These are phyloP conservation scores for Fusarium nematophilum DNA, from an alignment of 2,329 filamentous ascomycete genomes.

Conservation along the genomic window DNA sequence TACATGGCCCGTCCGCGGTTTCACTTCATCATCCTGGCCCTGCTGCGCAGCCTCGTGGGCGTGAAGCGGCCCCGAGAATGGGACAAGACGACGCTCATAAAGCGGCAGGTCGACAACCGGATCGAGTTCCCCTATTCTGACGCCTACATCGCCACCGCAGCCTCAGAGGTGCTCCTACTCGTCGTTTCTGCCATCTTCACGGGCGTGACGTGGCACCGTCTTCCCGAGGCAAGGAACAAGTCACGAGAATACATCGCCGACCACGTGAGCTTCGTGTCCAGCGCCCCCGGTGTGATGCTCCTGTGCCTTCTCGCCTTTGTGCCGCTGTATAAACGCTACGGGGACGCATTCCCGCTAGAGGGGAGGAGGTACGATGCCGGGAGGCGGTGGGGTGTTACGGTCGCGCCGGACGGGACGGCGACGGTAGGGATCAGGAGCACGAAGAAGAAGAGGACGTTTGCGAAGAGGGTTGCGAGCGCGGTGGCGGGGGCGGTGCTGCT, in stretches of 20 bases:
- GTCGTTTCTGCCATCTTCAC: constrained; percentile 39
- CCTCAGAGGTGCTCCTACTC: constrained; percentile 33
- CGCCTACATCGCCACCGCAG: constrained; percentile 32
- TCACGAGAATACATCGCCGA: constrained; percentile 28
- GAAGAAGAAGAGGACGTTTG: neutral
- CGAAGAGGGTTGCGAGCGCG: constrained; percentile 24
- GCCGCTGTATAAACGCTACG: constrained; percentile 37
- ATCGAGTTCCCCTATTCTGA: constrained; percentile 41
- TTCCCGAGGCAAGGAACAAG: constrained; percentile 17
- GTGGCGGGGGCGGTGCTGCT: constrained; percentile 17
- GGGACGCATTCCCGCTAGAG: constrained; percentile 38
- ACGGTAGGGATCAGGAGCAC: constrained; percentile 32
- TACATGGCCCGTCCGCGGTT: constrained; percentile 37
- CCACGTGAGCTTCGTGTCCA: constrained; percentile 35
- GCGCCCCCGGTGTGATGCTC: constrained; percentile 33
- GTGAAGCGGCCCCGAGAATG: constrained; percentile 14
- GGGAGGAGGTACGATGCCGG: constrained; percentile 35
- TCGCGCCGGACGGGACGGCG: constrained; percentile 3
- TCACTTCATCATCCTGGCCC: constrained; percentile 28
- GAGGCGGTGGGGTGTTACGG: constrained; percentile 33
- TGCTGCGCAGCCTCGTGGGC: constrained; percentile 35
- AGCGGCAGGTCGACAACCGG: constrained; percentile 29
- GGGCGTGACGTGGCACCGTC: constrained; percentile 40
- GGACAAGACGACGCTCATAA: constrained; percentile 37
- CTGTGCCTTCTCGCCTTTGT: constrained; percentile 35